A percentile compares a stretch with the other conserved stretches of the same genome.
Conservation (phyloP, 495 filamentous ascomycete genomes). For the Aspergillus cristatus region DNA sequence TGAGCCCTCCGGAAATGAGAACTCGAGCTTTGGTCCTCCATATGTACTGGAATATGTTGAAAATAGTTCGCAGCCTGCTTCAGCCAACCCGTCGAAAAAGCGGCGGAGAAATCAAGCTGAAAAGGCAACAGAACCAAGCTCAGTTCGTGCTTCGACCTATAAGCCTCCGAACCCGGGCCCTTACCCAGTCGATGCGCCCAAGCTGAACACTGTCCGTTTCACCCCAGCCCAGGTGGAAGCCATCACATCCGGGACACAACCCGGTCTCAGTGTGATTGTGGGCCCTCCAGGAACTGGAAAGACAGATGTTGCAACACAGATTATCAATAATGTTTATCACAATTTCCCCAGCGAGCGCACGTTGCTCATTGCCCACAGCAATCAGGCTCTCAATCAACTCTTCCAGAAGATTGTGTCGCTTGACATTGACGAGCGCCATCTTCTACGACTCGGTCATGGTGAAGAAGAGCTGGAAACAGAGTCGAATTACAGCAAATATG, state of each 20-base stretch:
- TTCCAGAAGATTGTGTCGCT: conserved; percentile 94
- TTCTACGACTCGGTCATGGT: conserved; percentile 86
- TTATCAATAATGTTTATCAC: conserved; percentile 98
- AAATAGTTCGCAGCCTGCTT: conserved; percentile 30
- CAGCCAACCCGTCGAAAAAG: conserved; percentile 64
- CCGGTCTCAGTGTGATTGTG: conserved; percentile 88
- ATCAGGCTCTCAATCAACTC: conserved; percentile 96
- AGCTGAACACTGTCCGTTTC: conserved; percentile 74
- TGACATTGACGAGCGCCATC: conserved; percentile 92
- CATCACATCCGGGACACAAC: conserved; percentile 88
- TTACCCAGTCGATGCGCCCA: conserved; percentile 82
- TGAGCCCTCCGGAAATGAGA: conserved; percentile 60
- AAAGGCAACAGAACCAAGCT: conserved; percentile 50
- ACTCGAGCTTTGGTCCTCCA: conserved; percentile 73
- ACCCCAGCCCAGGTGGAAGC: conserved; percentile 88
- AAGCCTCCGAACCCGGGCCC: conserved; percentile 85
- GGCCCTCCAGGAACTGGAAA: conserved; percentile 96
- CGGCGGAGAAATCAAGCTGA: conserved; percentile 66
- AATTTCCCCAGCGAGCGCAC: conserved; percentile 91
- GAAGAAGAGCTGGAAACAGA: conserved; percentile 89
- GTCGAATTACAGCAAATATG: conserved; percentile 85
- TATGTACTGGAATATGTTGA: conserved; percentile 66
- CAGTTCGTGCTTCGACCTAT: conserved; percentile 80
- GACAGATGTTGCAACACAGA: conserved; percentile 96
- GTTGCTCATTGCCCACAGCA: conserved; percentile 90